Evolutionary conservation across 2,329 filamentous ascomycete species (phyloP).

Genomic region (Xylariaceae sp.): DNA sequence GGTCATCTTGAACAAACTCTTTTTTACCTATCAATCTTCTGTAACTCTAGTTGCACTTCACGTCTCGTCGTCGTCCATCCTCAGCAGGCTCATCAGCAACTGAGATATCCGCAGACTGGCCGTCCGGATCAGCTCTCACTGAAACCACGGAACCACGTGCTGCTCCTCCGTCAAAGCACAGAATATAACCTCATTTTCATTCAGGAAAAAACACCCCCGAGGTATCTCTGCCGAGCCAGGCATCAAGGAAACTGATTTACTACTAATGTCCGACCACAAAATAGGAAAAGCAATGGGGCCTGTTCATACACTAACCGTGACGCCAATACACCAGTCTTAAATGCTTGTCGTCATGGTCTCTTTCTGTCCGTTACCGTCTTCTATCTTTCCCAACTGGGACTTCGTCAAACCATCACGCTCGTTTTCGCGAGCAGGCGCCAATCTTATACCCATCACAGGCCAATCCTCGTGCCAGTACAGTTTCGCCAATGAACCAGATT

Average conservation of each 20-base stretch:
- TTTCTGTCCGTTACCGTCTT: background rate
- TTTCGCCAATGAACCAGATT: background rate
- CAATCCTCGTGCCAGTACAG: background rate
- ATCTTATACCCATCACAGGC: background rate
- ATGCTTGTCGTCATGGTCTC: conserved; percentile 17
- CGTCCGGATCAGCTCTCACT: background rate
- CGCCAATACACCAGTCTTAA: conserved; percentile 21
- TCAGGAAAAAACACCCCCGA: conserved; percentile 7
- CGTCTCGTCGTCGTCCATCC: background rate
- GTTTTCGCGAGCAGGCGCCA: background rate
- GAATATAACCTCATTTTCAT: conserved; percentile 13
- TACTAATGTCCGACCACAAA: conserved; percentile 9
- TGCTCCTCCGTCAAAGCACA: background rate
- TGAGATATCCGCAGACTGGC: background rate
- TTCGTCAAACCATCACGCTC: background rate
- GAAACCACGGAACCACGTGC: background rate
- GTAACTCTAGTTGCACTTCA: background rate
- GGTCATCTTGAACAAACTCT: background rate
- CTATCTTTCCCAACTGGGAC: background rate
- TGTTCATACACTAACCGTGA: conserved; percentile 24
- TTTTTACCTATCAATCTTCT: background rate
- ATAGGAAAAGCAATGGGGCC: conserved; percentile 11
- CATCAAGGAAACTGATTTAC: conserved; percentile 11
- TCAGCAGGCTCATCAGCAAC: background rate
- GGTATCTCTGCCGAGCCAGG: conserved; percentile 13